Evolutionary conservation across 495 filamentous ascomycete genomes (phyloP).

Genomic region (Aspergillus bridgeri): DNA sequence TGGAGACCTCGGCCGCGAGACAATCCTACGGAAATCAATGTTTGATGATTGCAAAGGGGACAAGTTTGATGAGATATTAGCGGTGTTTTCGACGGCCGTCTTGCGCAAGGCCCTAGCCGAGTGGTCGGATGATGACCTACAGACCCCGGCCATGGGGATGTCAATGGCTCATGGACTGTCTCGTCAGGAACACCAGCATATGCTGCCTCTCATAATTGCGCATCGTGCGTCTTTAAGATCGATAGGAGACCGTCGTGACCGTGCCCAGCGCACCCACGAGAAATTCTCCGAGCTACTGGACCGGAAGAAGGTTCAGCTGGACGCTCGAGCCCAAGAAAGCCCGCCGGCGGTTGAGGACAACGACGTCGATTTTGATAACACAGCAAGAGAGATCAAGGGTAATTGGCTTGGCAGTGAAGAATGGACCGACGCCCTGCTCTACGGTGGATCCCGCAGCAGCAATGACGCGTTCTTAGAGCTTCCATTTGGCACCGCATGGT

Average conservation of each 20-base stretch:
- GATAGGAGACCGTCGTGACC: conserved; percentile 36
- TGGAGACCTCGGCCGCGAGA: conserved; percentile 73
- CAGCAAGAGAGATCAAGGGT: conserved; percentile 52
- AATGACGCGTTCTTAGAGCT: conserved; percentile 61
- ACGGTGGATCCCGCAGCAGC: conserved; percentile 56
- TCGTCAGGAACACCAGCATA: conserved; percentile 53
- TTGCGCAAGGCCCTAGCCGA: conserved; percentile 63
- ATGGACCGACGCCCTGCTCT: conserved; percentile 63
- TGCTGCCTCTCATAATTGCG: conserved; percentile 67
- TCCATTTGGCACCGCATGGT: conserved; percentile 66
- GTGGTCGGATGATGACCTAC: conserved; percentile 27
- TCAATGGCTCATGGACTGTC: conserved; percentile 60
- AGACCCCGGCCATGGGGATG: conserved; percentile 53
- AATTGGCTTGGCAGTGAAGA: conserved; percentile 73
- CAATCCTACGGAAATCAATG: conserved; percentile 80
- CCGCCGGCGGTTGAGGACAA: conserved; percentile 25
- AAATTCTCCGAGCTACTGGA: conserved; percentile 60
- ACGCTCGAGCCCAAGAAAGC: conserved; percentile 24
- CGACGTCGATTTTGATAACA: conserved; percentile 29
- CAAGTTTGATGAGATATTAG: conserved; percentile 73
- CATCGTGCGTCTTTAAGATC: conserved; percentile 62
- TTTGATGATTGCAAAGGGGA: conserved; percentile 88
- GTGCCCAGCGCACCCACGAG: conserved; percentile 49
- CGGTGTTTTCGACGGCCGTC: conserved; percentile 74
- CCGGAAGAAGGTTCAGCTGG: conserved; percentile 46